Conservation (phyloP, 345 rosid genomes). For the Brassica cretica region DNA sequence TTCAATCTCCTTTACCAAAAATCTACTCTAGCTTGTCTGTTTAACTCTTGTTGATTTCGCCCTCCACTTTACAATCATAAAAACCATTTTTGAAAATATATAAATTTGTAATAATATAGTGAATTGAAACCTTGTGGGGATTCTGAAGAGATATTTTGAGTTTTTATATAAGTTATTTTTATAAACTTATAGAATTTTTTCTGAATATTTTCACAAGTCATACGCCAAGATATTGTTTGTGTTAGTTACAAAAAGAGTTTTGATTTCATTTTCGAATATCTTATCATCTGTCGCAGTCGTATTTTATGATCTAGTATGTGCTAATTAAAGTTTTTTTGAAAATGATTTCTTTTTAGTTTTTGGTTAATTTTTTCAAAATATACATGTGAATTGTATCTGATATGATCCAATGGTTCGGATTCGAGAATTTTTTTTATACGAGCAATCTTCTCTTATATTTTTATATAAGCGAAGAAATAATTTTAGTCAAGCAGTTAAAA, state of each 20-base stretch:
- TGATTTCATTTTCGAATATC: neutral
- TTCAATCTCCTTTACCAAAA: neutral
- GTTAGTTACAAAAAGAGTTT: neutral
- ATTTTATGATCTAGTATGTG: neutral
- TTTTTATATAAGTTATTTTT: no score
- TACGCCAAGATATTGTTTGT: neutral
- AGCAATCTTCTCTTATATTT: no score
- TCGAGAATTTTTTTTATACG: no score
- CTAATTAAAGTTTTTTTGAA: no score
- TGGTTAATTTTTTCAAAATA: no score
- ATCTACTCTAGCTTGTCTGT: neutral
- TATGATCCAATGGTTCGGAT: no score
- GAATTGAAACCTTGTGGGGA: neutral
- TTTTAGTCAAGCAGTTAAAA: no score
- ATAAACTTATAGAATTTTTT: no score
- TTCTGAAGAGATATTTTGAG: neutral
- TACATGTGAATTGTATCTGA: no score
- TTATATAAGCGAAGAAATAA: no score
- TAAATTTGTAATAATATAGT: neutral
- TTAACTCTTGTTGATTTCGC: neutral
- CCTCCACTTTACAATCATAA: neutral
- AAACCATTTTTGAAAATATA: neutral
- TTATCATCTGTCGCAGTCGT: neutral
- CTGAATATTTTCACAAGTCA: neutral
- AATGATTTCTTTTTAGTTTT: no score